Evolutionary conservation across 176 grass and related monocot species (phyloP), one percentile per base, ranked within the genome.

Genomic region (Raddia guianensis): DNA sequence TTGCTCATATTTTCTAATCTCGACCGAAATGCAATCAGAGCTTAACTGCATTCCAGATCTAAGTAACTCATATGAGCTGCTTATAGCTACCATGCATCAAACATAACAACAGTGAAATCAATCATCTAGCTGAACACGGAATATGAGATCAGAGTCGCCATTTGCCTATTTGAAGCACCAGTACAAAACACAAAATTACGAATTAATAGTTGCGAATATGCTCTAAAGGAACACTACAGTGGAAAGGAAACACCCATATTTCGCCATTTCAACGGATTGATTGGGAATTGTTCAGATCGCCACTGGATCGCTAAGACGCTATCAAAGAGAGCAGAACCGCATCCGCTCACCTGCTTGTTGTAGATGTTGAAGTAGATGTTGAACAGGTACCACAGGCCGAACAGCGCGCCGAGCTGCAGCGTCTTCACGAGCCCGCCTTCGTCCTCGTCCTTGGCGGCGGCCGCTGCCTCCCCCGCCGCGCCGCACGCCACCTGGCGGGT

Each of bases 361-460:
- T 91, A 93, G 73, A 97, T 93, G 88, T 97, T 97, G 88, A 97
- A 97, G 83, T 87, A 91, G 86, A 97, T 97, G 86, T 93, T 97
- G 80, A 93, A 93, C 42, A 97, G 83, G 66, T 97, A 97, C 93
- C 93, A 97, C 46, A 97, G 82, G 6, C 81, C 90, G 50, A 97
- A 93, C 44, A 93, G 86, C 59, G 66, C 78, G 3, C 83, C 88
- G 2, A 97, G 73, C 93, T 93, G 93, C 68, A 87, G 77, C 61
- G 88, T 89, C 48, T 83, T 63, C 43, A 2, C 11, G 57, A 89
- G 73, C 49, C 71, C 87, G 33, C 84, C 33, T 1, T 62, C 84
- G 11, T 45, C 33, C 70, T 55, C 66, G 9, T 35, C 42, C 48
- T 45, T 65, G 4, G 73, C 33, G 2, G 63, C 74, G 52, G 63